These are phyloP conservation scores for Mariannaea sp. DNA, from an alignment of 2,329 filamentous ascomycete genomes.

Conservation along the genomic window DNA sequence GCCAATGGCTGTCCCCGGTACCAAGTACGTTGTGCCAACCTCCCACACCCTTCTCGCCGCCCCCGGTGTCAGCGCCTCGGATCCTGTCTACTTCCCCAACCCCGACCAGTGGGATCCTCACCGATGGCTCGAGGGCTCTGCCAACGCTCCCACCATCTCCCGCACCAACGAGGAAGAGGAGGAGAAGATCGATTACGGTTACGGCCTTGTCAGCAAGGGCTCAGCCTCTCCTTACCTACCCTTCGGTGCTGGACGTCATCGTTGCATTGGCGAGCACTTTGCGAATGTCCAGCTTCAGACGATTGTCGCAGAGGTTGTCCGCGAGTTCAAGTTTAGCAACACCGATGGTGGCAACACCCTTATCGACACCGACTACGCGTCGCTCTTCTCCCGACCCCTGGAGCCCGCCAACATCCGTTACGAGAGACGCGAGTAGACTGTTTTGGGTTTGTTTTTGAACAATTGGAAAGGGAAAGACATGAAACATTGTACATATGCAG, in stretches of 20 bases:
- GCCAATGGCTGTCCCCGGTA: conserved; percentile 82
- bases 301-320: conserved; percentile 77
- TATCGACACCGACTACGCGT: conserved; percentile 70
- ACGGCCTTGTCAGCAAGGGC: conserved; percentile 90
- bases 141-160: conserved; percentile 55
- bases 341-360: conserved; percentile 71
- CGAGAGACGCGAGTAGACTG: conserved; percentile 66
- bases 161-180: conserved; percentile 63
- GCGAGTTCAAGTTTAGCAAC: conserved; percentile 80
- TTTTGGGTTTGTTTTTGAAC: too few relatives aligned
- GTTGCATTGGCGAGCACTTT: conserved; percentile 97
- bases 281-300: conserved; percentile 91
- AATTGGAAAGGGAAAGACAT: conserved; percentile 21
- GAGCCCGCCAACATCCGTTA: conserved; percentile 75
- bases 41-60: conserved; percentile 83
- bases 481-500: conserved; percentile 37
- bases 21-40: conserved; percentile 80
- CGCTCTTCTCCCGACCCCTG: conserved; percentile 74
- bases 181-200: conserved; percentile 90
- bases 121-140: conserved; percentile 76
- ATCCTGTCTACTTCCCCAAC: conserved; percentile 78
- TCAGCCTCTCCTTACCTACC: conserved; percentile 88
- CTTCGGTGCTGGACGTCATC: conserved; percentile 89
- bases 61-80: conserved; percentile 78
- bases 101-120: conserved; percentile 86